Base-by-base conservation (phyloP, 345 rosid genomes). In the Geranium rotundifolium region DNA sequence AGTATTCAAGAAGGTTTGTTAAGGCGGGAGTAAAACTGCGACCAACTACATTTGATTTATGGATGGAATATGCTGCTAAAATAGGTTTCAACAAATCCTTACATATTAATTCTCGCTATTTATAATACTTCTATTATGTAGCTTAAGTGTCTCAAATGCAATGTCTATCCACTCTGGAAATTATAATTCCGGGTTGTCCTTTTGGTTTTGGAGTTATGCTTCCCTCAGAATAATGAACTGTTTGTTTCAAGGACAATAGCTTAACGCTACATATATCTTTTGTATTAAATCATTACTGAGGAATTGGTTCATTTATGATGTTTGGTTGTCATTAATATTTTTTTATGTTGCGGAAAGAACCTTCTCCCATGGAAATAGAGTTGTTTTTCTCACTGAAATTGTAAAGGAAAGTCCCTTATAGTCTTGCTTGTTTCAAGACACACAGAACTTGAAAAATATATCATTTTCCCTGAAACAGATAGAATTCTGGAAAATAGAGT, bases 61-160 rank as follows among this genome's bases (percentile, higher is more conserved):
- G 90, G 96, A 91, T 91, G 92, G 82, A 82, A 29, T 87, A 85
- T 73, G 83, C 92, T 65, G 84, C 83, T 65, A 79, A 73, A 71
- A 85, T 76, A 87, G 95, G 96, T 86, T 58, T 65, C 4, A 60
- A 17, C 17, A 57, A 60, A 17, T 59, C 63, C 52, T 23, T 29
- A 23, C 27, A 23, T 23, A 23, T 23, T 23, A 19, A 15, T 65
- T 65, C 54, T 56, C 56, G 19, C 59, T 55, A 17, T 70, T 23
- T 59, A 17, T 27, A 60, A 41, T 74, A 37, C 52, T 20, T 52
- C n/a, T 52, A 20, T 49, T 29, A 37, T 18, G 29, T 54, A 50
- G 30, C 58, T 17, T 15, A 49, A 27, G 17, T 23, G 19, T 61
- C 64, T 52, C 29, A 19, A 49, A 14, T 18, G 0, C 50, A 3